A percentile compares a stretch with the other conserved stretches of the same genome.
Evolutionary conservation across 1,284 basidiomycete genomes (phyloP).

Genomic region (Ceratobasidium sp.): DNA sequence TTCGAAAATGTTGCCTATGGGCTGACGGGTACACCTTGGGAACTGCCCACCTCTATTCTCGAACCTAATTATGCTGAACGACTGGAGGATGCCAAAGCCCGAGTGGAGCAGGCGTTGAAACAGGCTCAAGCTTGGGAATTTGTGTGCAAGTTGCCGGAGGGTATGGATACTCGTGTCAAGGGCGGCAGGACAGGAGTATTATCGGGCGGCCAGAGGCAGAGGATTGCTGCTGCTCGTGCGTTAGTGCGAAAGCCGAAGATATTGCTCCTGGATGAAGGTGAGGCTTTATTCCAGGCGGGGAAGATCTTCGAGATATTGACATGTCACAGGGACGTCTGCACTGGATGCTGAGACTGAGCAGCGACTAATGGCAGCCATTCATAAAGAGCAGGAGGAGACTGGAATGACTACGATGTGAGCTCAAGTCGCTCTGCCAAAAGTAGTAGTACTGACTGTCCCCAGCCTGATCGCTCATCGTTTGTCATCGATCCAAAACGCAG

Average conservation of each 20-base stretch:
- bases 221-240: slow-evolving; percentile 54
- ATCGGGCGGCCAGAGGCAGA: slow-evolving; percentile 52
- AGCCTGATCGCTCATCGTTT: slow-evolving; percentile 57
- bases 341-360: slow-evolving; percentile 53
- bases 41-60: slow-evolving; percentile 41
- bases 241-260: slow-evolving; percentile 51
- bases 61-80: slow-evolving; percentile 39
- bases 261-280: slow-evolving; percentile 49
- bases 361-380: slow-evolving; percentile 50
- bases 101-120: slow-evolving; percentile 46
- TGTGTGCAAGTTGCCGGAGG: slow-evolving; percentile 49
- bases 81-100: slow-evolving; percentile 44
- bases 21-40: slow-evolving; percentile 45
- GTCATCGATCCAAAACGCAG: slow-evolving; percentile 55
- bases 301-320: neutral
- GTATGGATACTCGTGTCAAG: slow-evolving; percentile 53
- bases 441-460: neutral
- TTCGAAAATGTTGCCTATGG: slow-evolving; percentile 54
- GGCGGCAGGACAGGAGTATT: slow-evolving; percentile 47
- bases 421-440: neutral
- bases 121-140: slow-evolving; percentile 53
- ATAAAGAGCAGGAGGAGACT: slow-evolving; percentile 44
- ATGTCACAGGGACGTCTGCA: slow-evolving; percentile 47
- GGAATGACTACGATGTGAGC: slow-evolving; percentile 48
- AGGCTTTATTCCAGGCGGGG: slow-evolving; percentile 48